Evolutionary conservation across 1,284 basidiomycete species (phyloP).

Genomic region (Cryptococcus sp.): DNA sequence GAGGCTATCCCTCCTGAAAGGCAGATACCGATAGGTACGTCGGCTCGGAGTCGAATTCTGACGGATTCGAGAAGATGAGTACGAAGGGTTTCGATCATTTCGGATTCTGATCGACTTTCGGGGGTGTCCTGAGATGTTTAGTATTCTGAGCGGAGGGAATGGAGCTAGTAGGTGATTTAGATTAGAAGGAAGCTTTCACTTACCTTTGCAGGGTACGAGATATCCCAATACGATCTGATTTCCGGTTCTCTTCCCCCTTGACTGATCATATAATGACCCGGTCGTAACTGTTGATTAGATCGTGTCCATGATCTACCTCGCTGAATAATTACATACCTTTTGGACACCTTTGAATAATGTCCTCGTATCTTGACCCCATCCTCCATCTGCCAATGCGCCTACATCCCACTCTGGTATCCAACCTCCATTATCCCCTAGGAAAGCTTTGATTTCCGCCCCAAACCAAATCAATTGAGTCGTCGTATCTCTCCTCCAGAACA

Average conservation of each 20-base stretch:
- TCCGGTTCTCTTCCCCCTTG: conserved; percentile 43
- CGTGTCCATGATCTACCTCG: not conserved
- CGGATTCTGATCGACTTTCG: conserved; percentile 36
- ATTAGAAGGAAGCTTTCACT: not conserved
- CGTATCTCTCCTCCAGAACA: conserved; percentile 43
- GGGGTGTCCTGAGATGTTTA: conserved; percentile 2
- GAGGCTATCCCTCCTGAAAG: conserved; percentile 49
- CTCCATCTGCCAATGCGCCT: conserved; percentile 19
- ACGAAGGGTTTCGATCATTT: conserved; percentile 41
- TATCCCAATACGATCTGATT: conserved; percentile 43
- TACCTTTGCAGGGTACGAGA: conserved; percentile 37
- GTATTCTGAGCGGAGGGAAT: not conserved
- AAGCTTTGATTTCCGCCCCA: conserved; percentile 47
- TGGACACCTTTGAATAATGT: conserved; percentile 45
- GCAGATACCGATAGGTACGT: conserved; percentile 49
- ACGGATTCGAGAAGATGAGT: conserved; percentile 45
- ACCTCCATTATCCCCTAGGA: conserved; percentile 34
- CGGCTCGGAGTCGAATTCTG: conserved; percentile 46
- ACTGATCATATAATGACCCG: conserved; percentile 41
- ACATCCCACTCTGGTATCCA: conserved; percentile 33
- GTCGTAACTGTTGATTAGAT: conserved; percentile 31
- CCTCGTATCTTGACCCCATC: conserved; percentile 28
- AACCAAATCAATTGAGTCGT: conserved; percentile 42
- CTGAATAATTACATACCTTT: conserved; percentile 14
- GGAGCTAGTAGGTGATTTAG: not conserved